phyloP scores from a whole-genome alignment of 73 alveolate species.

The Symbiodinium pilosum region DNA sequence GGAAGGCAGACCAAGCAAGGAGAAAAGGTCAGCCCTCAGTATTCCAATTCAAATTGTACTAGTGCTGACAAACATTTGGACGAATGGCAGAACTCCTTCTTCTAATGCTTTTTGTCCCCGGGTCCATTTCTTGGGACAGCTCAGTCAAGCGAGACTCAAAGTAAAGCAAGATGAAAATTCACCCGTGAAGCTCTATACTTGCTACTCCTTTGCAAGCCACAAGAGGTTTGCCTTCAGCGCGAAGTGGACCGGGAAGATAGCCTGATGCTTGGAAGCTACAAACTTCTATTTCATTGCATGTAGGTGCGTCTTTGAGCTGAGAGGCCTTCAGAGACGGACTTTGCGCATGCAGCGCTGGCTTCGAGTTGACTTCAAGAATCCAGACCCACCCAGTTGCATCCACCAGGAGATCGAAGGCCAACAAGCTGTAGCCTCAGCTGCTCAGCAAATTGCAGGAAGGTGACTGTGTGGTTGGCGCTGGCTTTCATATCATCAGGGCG shows the following conservation, averaged over 20 bases:
- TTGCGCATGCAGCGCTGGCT: constrained; percentile 84
- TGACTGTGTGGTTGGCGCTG: too few relatives aligned
- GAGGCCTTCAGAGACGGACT: constrained; percentile 62
- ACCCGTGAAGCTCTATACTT: neutral
- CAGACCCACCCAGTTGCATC: neutral
- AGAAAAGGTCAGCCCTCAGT: constrained; percentile 62
- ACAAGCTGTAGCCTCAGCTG: constrained; percentile 42
- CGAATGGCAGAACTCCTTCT: too few relatives aligned
- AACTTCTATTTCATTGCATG: too few relatives aligned
- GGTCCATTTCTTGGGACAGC: neutral
- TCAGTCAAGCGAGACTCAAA: neutral
- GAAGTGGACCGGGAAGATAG: constrained; percentile 78
- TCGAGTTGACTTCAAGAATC: constrained; percentile 77
- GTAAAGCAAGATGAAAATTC: neutral
- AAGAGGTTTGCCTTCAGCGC: constrained; percentile 58
- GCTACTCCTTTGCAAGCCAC: neutral
- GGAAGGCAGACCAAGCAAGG: constrained; percentile 19
- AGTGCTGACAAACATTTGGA: too few relatives aligned
- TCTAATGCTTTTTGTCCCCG: too few relatives aligned
- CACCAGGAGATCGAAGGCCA: constrained; percentile 67
- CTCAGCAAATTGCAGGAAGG: neutral
- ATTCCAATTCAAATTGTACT: neutral
- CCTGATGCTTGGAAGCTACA: neutral
- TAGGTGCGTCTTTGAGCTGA: neutral
- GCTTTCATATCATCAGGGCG: neutral